These are phyloP conservation scores for Pyrenophora graminea DNA, from an alignment of 2,329 filamentous ascomycete species.

Conservation along the genomic window DNA sequence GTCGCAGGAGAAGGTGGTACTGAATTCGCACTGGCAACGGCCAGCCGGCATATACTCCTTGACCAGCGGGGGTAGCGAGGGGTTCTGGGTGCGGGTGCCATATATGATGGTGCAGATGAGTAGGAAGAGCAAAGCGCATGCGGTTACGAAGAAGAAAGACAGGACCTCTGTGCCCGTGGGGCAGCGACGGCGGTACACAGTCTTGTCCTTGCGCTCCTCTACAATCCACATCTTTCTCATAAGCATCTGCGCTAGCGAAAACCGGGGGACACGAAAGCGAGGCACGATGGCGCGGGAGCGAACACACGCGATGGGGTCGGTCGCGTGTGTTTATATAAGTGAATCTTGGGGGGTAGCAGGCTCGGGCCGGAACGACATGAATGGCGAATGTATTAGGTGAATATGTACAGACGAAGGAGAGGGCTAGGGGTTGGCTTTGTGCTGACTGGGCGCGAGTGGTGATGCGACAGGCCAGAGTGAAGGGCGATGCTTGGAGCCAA, in stretches of 20 bases:
- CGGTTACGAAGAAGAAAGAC: slow-evolving; percentile 34
- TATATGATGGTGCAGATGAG: slow-evolving; percentile 41
- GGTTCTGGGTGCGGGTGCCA: slow-evolving; percentile 39
- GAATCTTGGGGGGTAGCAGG: slow-evolving; percentile 1
- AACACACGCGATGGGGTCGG: slow-evolving; percentile 20
- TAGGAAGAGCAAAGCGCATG: slow-evolving; percentile 36
- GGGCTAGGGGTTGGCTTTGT: neutral
- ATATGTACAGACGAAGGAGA: slow-evolving; percentile 4
- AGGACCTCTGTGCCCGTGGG: slow-evolving; percentile 30
- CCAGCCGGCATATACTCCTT: slow-evolving; percentile 40
- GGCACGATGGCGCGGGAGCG: slow-evolving; percentile 15
- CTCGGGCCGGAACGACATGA: slow-evolving; percentile 23
- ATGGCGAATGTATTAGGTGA: slow-evolving; percentile 1
- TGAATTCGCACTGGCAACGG: slow-evolving; percentile 40
- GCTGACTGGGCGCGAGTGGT: neutral
- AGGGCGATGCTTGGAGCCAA: neutral
- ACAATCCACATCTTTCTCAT: slow-evolving; percentile 32
- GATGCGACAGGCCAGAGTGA: neutral
- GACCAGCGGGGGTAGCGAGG: slow-evolving; percentile 35
- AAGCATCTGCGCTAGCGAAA: slow-evolving; percentile 17
- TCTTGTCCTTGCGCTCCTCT: slow-evolving; percentile 32
- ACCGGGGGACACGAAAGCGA: slow-evolving; percentile 14
- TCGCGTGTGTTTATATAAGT: slow-evolving; percentile 20
- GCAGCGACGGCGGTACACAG: slow-evolving; percentile 36
- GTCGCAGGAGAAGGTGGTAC: slow-evolving; percentile 38